Base-by-base conservation (phyloP, 495 filamentous ascomycete species). In the Neurospora sp. region DNA sequence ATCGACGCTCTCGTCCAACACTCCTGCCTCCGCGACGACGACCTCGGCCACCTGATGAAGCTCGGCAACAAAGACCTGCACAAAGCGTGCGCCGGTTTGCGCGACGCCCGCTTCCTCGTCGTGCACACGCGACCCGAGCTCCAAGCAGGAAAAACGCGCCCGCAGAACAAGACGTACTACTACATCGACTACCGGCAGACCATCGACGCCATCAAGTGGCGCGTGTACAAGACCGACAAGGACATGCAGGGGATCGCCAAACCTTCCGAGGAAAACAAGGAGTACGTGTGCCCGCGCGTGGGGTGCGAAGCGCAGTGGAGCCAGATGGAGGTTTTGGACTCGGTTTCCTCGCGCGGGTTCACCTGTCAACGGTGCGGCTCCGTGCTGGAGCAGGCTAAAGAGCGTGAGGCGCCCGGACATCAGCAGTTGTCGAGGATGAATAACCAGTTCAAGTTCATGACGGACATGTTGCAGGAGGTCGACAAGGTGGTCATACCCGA, bases 171-270 rank as follows among this genome's bases (percentile, higher is more conserved):
- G 59, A 97, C 94, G 70, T 98, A 97, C 84, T 99, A 96, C 83
- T 99, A 92, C 83, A 93, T 99, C 82, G 93, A 97, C 78, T 94
- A 96, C 76, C 93, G 95, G 70, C 92, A 92, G 44, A 92, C 94
- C 71, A 92, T 99, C 80, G 96, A 99, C 81, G 94, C 94, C 16
- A 94, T 97, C 84, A 99, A 99, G 78, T 99, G 91, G 84, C 91
- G 93, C 75, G 90, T 97, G 70, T 93, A 93, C 79, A 88, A 89
- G 69, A 84, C 97, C 72, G 93, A 93, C 70, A 91, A 93, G 78
- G 89, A 89, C 27, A 93, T 98, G 74, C 93, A 97, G 79, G 87
- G 88, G 16, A 90, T 91, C 72, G 91, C 92, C 71, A 90, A 91
- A 39, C 93, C 93, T 2, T 89, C 88, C 38, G 88, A 91, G 40